These are phyloP conservation scores for Panaeolus cyanescens DNA, from an alignment of 768 basidiomycete genomes.

Conservation along the genomic window DNA sequence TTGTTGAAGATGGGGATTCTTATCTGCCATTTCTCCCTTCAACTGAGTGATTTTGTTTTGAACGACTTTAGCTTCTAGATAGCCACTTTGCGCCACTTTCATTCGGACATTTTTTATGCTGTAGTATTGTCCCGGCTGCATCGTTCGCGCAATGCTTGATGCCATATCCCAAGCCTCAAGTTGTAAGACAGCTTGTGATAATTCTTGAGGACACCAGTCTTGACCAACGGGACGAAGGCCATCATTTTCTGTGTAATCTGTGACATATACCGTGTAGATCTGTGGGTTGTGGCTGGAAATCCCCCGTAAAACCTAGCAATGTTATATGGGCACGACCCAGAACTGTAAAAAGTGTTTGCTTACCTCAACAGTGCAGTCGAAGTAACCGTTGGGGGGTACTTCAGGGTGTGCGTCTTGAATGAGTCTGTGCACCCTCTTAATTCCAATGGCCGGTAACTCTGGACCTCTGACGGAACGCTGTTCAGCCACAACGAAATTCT, in stretches of 20 bases:
- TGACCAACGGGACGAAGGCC: constrained; percentile 32
- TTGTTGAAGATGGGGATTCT: constrained; percentile 40
- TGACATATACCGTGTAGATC: constrained; percentile 56
- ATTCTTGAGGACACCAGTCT: constrained; percentile 47
- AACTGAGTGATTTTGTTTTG: constrained; percentile 46
- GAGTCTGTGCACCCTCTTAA: constrained; percentile 42
- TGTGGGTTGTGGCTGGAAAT: constrained; percentile 33
- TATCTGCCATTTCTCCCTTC: constrained; percentile 37
- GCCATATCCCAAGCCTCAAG: constrained; percentile 65
- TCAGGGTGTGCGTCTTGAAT: constrained; percentile 52
- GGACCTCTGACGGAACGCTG: constrained; percentile 7
- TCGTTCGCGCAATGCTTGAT: constrained; percentile 35
- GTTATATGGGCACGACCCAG: not conserved
- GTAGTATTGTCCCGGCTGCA: constrained; percentile 55
- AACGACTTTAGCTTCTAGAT: constrained; percentile 55
- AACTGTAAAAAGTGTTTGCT: constrained; percentile 1
- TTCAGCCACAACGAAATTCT: constrained; percentile 6
- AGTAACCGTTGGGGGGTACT: constrained; percentile 48
- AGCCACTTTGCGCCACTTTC: constrained; percentile 35
- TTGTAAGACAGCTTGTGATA: constrained; percentile 48
- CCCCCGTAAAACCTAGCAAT: constrained; percentile 49
- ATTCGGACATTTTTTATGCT: constrained; percentile 54
- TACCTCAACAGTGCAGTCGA: constrained; percentile 68
- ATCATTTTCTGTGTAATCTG: constrained; percentile 60
- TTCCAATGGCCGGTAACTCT: constrained; percentile 12